Evolutionary conservation across 2,329 filamentous ascomycete genomes (phyloP).

Genomic region (Rutstroemia sp.): DNA sequence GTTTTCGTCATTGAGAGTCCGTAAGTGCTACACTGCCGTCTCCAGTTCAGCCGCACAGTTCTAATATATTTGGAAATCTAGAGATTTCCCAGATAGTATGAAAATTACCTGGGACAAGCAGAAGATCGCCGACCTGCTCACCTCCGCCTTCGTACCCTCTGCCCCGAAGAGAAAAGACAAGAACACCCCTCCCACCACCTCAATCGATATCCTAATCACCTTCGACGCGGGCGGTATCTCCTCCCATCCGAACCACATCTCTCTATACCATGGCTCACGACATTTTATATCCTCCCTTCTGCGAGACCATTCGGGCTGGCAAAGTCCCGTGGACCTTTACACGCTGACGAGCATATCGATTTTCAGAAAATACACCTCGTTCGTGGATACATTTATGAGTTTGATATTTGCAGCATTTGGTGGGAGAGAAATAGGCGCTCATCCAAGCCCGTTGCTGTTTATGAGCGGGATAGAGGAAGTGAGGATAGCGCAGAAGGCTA

Average conservation of each 20-base stretch:
- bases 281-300: conserved; percentile 63
- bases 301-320: conserved; percentile 54
- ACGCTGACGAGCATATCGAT: conserved; percentile 69
- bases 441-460: conserved; percentile 58
- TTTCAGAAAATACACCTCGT: conserved; percentile 70
- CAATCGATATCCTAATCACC: conserved; percentile 60
- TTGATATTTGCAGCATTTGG: conserved; percentile 47
- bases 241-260: conserved; percentile 87
- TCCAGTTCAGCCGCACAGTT: not conserved
- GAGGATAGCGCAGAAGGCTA: conserved; percentile 69
- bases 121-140: conserved; percentile 63
- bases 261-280: conserved; percentile 74
- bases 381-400: conserved; percentile 71
- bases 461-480: conserved; percentile 59
- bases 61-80: conserved; percentile 18
- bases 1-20: conserved; percentile 78
- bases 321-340: conserved; percentile 75
- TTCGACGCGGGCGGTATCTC: conserved; percentile 83
- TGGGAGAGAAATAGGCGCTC: conserved; percentile 35
- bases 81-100: conserved; percentile 86
- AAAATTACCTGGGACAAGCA: conserved; percentile 65
- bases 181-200: conserved; percentile 36
- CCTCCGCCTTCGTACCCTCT: conserved; percentile 62
- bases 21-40: conserved; percentile 35
- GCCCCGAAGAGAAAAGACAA: conserved; percentile 25